Evolutionary conservation across 164 flowering plant genomes (phyloP), one percentile per base, ranked within the genome.

Genomic region (Umbilicus rupestris): DNA sequence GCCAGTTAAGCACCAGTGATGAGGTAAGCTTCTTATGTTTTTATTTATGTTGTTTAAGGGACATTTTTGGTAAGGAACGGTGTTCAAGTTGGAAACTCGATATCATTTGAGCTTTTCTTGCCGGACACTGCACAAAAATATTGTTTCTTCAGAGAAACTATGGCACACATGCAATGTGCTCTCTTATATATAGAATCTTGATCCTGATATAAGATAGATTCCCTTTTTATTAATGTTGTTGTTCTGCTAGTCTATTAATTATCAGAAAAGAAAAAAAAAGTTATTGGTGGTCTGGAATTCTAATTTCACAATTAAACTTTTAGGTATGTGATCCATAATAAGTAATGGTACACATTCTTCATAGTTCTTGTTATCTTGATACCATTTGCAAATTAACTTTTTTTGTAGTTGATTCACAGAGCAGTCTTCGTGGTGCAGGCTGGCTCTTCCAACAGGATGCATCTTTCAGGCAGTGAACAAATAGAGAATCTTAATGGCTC

Each of bases 1-100:
- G 71, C 75, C 70, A 45, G 41, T n/a, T 63, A 59, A 37, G 59
- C 58, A 60, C 69, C 60, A 72, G 70, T 30, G 72, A 63, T 42
- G 85, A 79, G 86, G 90, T 85, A 79, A 65, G 49, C 31, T 46
- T 62, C 60, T 31, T n/a, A 10, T 26, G 22, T 42, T 47, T 31
- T 41, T 57, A 26, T 41, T 20, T 6, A 10, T 45, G 28, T 35
- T 59, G 26, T 11, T n/a, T 46, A 17, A 29, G 28, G 33, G 66
- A 16, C 33, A 5, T 65, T 64, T 22, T 62, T 31, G 24, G 17
- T 46, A 29, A 8, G 19, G 24, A 29, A 11, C 49, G 1, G 14
- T 62, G 22, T 39, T 66, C n/a, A 44, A 26, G 9, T 39, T 22
- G 2, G 30, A 37, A 3, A 20, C 45, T 35, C 10, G 12, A 41